Evolutionary conservation across 345 rosid genomes (phyloP).

Genomic region (Xanthoceras sorbifolium): DNA sequence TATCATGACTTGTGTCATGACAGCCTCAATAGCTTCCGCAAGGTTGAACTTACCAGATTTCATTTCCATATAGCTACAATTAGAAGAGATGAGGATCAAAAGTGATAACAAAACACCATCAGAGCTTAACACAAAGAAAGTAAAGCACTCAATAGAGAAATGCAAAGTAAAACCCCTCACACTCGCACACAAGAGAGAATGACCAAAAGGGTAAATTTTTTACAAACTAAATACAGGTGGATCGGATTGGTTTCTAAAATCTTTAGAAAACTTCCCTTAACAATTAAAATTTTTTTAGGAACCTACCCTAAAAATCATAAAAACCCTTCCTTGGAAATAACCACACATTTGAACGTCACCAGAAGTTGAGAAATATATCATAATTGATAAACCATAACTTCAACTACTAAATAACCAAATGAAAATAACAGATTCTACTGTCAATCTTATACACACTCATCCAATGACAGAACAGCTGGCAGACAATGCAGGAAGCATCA

Average conservation of each 20-base stretch:
- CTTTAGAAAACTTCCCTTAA: too few species aligned
- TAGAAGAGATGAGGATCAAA: constrained; percentile 9
- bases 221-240: too few species aligned
- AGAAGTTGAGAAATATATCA: neutral
- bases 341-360: neutral
- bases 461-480: neutral
- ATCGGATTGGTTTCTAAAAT: too few species aligned
- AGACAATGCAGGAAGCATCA: neutral
- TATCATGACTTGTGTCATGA: constrained; percentile 62
- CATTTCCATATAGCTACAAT: constrained; percentile 60
- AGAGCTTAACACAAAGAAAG: neutral
- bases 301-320: too few species aligned
- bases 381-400: neutral
- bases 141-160: neutral
- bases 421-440: neutral
- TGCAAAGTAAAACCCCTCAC: neutral
- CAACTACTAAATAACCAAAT: neutral
- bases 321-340: too few species aligned
- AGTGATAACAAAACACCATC: neutral
- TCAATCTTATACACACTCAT: neutral
- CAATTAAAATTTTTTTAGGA: too few species aligned
- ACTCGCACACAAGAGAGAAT: constrained; percentile 23
- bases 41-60: constrained; percentile 56
- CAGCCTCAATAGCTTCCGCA: constrained; percentile 58
- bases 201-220: too few species aligned